phyloP scores from a whole-genome alignment of 768 basidiomycete species.

The Lentinus tigrinus region DNA sequence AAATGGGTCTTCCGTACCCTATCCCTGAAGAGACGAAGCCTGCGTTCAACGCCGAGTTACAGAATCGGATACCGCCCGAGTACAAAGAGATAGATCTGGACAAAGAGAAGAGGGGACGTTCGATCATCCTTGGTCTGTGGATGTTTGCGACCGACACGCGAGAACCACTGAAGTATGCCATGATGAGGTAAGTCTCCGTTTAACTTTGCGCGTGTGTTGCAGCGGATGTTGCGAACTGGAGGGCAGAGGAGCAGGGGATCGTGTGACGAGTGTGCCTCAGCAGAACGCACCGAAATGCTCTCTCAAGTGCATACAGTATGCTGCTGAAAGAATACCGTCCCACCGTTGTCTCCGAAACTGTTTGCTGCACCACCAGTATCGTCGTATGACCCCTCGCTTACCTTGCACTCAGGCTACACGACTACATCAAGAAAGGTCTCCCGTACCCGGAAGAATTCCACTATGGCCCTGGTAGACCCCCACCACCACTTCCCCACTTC shows the following conservation, averaged over 20 bases:
- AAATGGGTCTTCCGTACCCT: slow-evolving; percentile 28
- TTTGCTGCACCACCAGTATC: neutral
- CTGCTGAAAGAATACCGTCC: too few relatives aligned
- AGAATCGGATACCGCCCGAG: slow-evolving; percentile 18
- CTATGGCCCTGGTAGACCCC: slow-evolving; percentile 66
- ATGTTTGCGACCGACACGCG: slow-evolving; percentile 67
- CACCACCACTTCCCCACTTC: slow-evolving; percentile 50
- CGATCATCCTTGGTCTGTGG: slow-evolving; percentile 71
- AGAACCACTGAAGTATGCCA: slow-evolving; percentile 70
- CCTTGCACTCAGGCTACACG: slow-evolving; percentile 48
- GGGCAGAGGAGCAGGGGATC: too few relatives aligned
- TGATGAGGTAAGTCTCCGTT: slow-evolving; percentile 51
- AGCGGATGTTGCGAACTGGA: neutral
- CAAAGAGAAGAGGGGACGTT: slow-evolving; percentile 52
- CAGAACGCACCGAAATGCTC: too few relatives aligned
- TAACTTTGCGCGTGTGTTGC: neutral
- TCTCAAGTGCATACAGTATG: too few relatives aligned
- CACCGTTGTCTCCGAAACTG: neutral
- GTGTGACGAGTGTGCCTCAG: too few relatives aligned
- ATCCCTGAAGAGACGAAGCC: slow-evolving; percentile 14
- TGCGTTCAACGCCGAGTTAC: slow-evolving; percentile 23
- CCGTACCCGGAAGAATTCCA: slow-evolving; percentile 73
- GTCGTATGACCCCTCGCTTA: neutral
- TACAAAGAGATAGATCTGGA: slow-evolving; percentile 43
- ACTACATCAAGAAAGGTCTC: slow-evolving; percentile 61